These are phyloP conservation scores for Lactifluus hygrophoroides DNA, from an alignment of 768 basidiomycete species.

Conservation along the genomic window DNA sequence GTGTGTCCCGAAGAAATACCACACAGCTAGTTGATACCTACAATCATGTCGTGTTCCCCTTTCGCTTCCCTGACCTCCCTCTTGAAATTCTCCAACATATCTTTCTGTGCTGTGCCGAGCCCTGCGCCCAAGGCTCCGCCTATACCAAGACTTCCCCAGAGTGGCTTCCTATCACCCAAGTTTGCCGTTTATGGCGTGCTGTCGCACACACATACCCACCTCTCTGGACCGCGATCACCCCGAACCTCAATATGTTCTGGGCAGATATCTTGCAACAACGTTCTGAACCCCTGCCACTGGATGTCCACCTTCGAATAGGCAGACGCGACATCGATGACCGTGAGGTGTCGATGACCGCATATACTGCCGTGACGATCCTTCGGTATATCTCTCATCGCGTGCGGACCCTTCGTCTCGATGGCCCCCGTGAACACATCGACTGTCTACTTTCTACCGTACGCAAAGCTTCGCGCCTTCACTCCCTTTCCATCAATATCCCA, in stretches of 20 bases:
- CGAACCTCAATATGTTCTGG: constrained; percentile 8
- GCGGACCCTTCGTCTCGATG: constrained; percentile 9
- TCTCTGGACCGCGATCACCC: constrained; percentile 9
- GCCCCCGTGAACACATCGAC: neutral
- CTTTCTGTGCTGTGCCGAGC: constrained; percentile 5
- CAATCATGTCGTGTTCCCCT: neutral
- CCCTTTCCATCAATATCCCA: neutral
- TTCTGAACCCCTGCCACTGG: neutral
- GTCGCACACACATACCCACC: neutral
- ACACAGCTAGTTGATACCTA: neutral
- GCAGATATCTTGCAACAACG: constrained; percentile 4
- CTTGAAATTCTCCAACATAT: constrained; percentile 8
- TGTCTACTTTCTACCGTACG: neutral
- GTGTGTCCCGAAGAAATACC: neutral
- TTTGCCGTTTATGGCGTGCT: constrained; percentile 7
- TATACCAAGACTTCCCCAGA: constrained; percentile 1
- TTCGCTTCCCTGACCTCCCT: constrained; percentile 9
- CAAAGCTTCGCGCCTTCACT: neutral
- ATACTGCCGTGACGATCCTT: neutral
- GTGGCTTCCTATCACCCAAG: constrained; percentile 15
- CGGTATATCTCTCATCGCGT: neutral
- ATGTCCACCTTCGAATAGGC: constrained; percentile 9
- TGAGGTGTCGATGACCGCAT: neutral
- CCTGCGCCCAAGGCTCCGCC: neutral
- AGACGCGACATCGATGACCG: constrained; percentile 6